These are phyloP conservation scores for Fusarium illudens DNA, from an alignment of 2,329 filamentous ascomycete species.

Conservation along the genomic window DNA sequence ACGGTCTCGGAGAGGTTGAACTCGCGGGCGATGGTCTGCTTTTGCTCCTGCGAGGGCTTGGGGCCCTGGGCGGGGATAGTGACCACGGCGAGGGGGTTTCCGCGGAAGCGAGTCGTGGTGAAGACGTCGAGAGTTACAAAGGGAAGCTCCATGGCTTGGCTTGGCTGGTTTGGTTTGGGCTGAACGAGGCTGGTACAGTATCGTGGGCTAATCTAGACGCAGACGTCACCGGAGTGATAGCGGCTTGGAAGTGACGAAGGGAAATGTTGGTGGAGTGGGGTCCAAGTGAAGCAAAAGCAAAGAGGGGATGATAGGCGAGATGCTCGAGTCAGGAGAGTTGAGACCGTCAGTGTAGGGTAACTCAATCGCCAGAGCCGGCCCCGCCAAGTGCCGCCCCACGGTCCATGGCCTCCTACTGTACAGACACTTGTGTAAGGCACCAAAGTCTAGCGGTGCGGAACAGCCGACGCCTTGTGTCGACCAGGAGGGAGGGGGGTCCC, in stretches of 20 bases:
- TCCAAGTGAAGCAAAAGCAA: conserved; percentile 9
- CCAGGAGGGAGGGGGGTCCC: no score
- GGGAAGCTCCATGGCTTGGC: conserved; percentile 49
- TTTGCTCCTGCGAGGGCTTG: conserved; percentile 59
- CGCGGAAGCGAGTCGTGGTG: conserved; percentile 59
- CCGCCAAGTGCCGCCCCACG: neutral
- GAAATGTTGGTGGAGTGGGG: conserved; percentile 26
- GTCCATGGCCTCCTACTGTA: neutral
- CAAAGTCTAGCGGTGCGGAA: conserved; percentile 16
- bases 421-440: conserved; percentile 35
- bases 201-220: neutral
- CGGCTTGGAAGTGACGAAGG: conserved; percentile 20
- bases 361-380: neutral
- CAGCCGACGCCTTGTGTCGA: neutral
- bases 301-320: neutral
- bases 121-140: conserved; percentile 68
- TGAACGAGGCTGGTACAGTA: conserved; percentile 1
- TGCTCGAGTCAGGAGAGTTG: conserved; percentile 27
- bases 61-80: conserved; percentile 54
- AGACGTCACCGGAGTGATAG: conserved; percentile 22
- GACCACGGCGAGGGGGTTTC: conserved; percentile 70
- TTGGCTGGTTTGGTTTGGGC: neutral
- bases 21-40: conserved; percentile 67
- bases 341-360: conserved; percentile 23
- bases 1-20: conserved; percentile 73